Evolutionary conservation across 2,329 filamentous ascomycete species (phyloP), one percentile per base, ranked within the genome.

Genomic region (Beauveria sp.): DNA sequence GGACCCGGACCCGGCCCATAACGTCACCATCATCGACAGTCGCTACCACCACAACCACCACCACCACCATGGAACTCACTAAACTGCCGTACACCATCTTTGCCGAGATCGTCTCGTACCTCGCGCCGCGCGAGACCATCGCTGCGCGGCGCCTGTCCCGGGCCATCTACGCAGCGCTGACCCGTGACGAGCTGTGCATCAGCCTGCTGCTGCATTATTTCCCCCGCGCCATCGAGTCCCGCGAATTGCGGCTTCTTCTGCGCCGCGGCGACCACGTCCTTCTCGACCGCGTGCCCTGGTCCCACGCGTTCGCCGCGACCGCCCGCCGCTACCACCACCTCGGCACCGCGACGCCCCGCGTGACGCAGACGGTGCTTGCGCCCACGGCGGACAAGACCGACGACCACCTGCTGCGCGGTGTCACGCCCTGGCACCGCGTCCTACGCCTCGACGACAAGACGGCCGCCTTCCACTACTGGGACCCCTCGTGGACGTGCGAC

Each of bases 11-110:
- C 34, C 34, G 34, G 34, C 34, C 12, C 22, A 54, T 28, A 42
- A 30, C 28, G 30, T 20, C 20, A 16, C 20, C 28, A 14, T 22
- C 34, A n/a, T 16, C 34, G 51, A 54, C 51, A 28, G 34, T 38
- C 34, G 12, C 34, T 22, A 54, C 38, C 16, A 22, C 38, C 30
- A 34, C 2, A n/a, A 52, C 6, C 51, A 38, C 3, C 30, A 52
- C 43, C 22, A n/a, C 14, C 16, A 16, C 12, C 38, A 73, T 71
- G 70, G 71, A 76, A 63, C 71, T 81, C 34, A 73, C 72, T 10
- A 71, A 76, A 18, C 73, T 87, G 45, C 84, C 84, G n/a, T 77
- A 78, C 66, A 82, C 85, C 58, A 69, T 87, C 52, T 86, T 87
- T 66, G 74, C 84, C 62, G 74, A 84, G 54, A 72, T 87, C 59